Conservation (phyloP, 371 early-diverging fungal species). For the Syncephalastrum monosporum region DNA sequence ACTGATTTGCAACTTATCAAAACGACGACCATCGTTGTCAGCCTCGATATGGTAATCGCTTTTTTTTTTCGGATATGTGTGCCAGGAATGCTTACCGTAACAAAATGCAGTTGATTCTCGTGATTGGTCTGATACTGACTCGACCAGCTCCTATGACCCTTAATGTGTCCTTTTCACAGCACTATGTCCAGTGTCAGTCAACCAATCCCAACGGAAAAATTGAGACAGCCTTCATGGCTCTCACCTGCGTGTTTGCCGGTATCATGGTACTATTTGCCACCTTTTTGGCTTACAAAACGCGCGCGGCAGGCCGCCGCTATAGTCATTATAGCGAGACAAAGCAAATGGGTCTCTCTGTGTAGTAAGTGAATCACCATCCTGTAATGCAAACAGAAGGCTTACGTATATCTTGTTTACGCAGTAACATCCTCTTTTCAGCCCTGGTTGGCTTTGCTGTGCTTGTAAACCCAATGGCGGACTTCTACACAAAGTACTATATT, state of each 20-base stretch:
- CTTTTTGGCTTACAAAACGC: conserved; percentile 57
- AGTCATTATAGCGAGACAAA: conserved; percentile 59
- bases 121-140: conserved; percentile 35
- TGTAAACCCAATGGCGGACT: conserved; percentile 50
- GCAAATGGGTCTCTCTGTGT: conserved; percentile 62
- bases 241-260: conserved; percentile 39
- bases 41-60: conserved; percentile 46
- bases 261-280: conserved; percentile 51
- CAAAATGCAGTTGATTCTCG: conserved; percentile 37
- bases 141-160: conserved; percentile 38
- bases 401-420: background rate
- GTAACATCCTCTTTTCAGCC: conserved; percentile 57
- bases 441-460: conserved; percentile 52
- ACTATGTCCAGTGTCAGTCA: conserved; percentile 48
- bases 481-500: conserved; percentile 54
- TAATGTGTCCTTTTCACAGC: conserved; percentile 35
- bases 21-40: conserved; percentile 45
- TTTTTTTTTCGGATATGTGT: background rate
- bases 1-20: conserved; percentile 53
- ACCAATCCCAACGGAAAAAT: conserved; percentile 9
- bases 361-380: conserved; percentile 43
- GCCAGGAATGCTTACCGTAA: background rate
- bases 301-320: conserved; percentile 51
- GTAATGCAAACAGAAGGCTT: background rate
- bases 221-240: conserved; percentile 23